Evolutionary conservation across 139 green algal species (phyloP), one percentile per base, ranked within the genome.

Genomic region (Picochlorum costavermella): DNA sequence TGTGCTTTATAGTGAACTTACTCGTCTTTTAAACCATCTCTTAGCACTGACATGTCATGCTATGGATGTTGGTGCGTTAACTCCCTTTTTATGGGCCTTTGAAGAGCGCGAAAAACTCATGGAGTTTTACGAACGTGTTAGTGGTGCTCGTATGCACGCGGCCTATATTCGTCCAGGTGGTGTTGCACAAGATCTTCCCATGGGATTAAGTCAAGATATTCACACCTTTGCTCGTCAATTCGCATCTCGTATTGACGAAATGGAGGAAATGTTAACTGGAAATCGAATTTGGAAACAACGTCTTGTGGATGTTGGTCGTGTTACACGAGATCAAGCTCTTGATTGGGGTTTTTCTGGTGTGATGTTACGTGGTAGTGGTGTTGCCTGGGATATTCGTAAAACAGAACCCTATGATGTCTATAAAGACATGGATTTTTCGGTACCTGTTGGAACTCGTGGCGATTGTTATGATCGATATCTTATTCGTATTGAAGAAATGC

Each of bases 241-340:
- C 72, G 74, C 77, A 44, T 84, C 80, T 23, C 84, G 85, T 45
- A 73, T 95, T 67, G 85, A 93, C 67, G 88, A 94, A 74, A 83
- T 94, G 51, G 88, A 95, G 71, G 85, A 94, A 75, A 84, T 94
- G 76, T 67, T 95, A 36, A 84, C 75, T 12, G 81, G 77, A 65
- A 95, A 95, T 72, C 76, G 88, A 59, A 91, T 95, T 56, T 95
- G 82, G 82, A 92, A 92, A 76, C 85, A 95, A 75, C 75, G 88
- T 61, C 79, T 86, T 40, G 83, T 95, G 46, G 86, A 90, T 62
- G 77, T 95, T 43, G 88, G 86, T 66, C 71, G 87, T n/a, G 73
- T 95, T 31, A 89, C 78, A n/a, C 80, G 81, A 23, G 67, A 88
- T 67, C 75, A 92, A 69, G 83, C 83, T 48, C 67, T 83, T 56